Evolutionary conservation across 2,329 filamentous ascomycete species (phyloP), one percentile per base, ranked within the genome.

Genomic region (Samsoniella hepiali): DNA sequence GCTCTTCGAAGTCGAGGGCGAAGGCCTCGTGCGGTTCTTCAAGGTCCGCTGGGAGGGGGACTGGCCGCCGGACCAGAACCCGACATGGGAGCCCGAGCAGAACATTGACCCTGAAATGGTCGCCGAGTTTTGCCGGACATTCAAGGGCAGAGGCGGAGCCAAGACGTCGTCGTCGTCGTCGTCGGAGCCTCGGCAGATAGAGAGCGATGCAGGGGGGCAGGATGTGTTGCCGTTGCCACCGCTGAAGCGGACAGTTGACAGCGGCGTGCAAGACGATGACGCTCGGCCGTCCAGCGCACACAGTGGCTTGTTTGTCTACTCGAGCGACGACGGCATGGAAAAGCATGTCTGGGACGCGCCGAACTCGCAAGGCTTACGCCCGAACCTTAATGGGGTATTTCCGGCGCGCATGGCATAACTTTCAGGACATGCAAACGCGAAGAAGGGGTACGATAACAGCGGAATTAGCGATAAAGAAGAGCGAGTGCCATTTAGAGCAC

Each of bases 31-130:
- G 1, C 79, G 79, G 3, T 78, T 77, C 63, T 87, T 83, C 70
- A 74, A 79, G 36, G 82, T 87, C 1, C 78, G 80, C 7, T 87
- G 84, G 84, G 79, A 78, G 51, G 84, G 84, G 8, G 72, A 84
- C 64, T 87, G 84, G 84, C 82, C 84, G 0, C 72, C 77, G 0
- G 80, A 79, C 9, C 78, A 85, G 68, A 85, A 87, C 62, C 82
- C 82, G 0, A 82, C 83, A 0, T 87, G 84, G 84, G 84, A 87
- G 68, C 84, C 83, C 0, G 78, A 81, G 65, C 77, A 77, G 3
- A 84, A 85, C 59, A 77, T 87, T 2, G 71, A 80, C 0, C 63
- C 69, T 0, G 64, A 64, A 0, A 68, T 85, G 45, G 73, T 84
- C 1, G 72, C 70, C 7, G 72, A 72, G 2, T 86, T 80, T 63